phyloP scores from a whole-genome alignment of 2,329 filamentous ascomycete species.

The Xylariaceae sp. region DNA sequence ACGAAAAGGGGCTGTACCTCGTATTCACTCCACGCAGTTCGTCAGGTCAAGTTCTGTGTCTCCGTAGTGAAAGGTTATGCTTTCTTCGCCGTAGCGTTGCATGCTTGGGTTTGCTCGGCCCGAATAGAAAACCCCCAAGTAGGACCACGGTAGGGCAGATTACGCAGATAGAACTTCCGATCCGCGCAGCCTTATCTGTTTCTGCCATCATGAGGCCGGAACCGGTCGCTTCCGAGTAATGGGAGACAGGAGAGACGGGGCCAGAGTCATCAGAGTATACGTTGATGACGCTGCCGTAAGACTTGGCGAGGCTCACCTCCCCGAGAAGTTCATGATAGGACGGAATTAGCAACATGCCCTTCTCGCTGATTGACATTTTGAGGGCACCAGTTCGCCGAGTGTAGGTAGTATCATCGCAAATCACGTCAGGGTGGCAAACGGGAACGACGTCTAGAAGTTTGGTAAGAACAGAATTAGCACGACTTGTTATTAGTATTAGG shows the following conservation, averaged over 20 bases:
- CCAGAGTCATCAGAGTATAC: not conserved
- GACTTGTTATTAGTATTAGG: constrained; percentile 30
- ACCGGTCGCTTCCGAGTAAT: not conserved
- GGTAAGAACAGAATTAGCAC: constrained; percentile 18
- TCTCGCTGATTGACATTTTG: not conserved
- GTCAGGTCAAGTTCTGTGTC: too few species aligned
- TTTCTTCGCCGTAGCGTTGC: too few species aligned
- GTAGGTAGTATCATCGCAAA: not conserved
- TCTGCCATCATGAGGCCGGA: not conserved
- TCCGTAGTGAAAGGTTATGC: too few species aligned
- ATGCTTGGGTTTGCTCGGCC: not conserved
- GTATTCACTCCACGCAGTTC: too few species aligned
- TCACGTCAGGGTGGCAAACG: not conserved
- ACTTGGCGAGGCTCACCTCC: not conserved
- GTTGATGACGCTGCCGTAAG: not conserved
- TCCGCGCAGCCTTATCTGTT: not conserved
- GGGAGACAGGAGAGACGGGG: not conserved
- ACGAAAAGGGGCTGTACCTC: not conserved
- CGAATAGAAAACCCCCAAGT: not conserved
- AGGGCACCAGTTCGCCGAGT: not conserved
- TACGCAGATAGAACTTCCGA: not conserved
- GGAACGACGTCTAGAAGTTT: not conserved
- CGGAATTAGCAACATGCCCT: not conserved
- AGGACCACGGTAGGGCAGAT: not conserved
- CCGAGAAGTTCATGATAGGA: not conserved